phyloP scores from a whole-genome alignment of 805 yeast genomes.

The Metschnikowia vanudenii region DNA sequence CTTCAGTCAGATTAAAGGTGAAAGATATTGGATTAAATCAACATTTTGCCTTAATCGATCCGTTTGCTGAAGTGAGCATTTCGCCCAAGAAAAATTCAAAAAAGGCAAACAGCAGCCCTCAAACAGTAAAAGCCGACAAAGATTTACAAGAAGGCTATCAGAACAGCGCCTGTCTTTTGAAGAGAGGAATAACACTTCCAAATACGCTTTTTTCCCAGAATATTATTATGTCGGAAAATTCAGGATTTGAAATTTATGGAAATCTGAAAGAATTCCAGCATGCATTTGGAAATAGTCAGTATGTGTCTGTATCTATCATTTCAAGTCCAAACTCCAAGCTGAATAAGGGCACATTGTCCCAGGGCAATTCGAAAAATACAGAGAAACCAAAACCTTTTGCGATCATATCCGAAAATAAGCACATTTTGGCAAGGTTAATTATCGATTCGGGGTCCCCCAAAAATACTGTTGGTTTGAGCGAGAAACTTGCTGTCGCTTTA shows the following conservation, averaged over 20 bases:
- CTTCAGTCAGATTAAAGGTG: conserved; percentile 59
- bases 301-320: conserved; percentile 50
- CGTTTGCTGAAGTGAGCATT: conserved; percentile 68
- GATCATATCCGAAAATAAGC: conserved; percentile 32
- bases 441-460: conserved; percentile 33
- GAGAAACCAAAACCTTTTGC: conserved; percentile 13
- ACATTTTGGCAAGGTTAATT: conserved; percentile 52
- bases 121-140: conserved; percentile 21
- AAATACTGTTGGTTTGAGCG: conserved; percentile 52
- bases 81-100: conserved; percentile 56
- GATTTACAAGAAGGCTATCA: conserved; percentile 21
- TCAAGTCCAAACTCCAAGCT: conserved; percentile 47
- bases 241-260: conserved; percentile 44
- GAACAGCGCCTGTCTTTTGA: conserved; percentile 41
- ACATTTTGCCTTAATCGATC: conserved; percentile 52
- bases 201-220: conserved; percentile 35
- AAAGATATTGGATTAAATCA: conserved; percentile 43
- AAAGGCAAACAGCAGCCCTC: conserved; percentile 19
- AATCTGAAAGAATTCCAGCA: conserved; percentile 38
- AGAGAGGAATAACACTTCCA: conserved; percentile 58
- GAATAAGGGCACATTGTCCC: conserved; percentile 11
- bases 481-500: conserved; percentile 53
- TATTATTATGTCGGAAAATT: conserved; percentile 11
- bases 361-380: conserved; percentile 5
- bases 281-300: conserved; percentile 38